Evolutionary conservation across 73 alveolate genomes (phyloP).

Genomic region (Effrenium voratum): DNA sequence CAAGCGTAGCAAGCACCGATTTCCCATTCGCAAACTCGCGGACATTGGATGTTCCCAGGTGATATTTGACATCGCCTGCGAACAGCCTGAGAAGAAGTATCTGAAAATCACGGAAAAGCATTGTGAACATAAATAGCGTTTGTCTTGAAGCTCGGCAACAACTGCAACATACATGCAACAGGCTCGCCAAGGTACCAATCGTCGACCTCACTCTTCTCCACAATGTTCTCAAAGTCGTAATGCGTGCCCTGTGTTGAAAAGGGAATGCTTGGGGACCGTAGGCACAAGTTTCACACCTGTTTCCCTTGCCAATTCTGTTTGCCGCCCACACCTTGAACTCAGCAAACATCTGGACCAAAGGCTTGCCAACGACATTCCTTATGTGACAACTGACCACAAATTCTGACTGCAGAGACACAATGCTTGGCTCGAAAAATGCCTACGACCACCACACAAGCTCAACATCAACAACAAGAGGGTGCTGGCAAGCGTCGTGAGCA

Average conservation of each 20-base stretch:
- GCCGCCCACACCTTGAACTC: constrained; percentile 71
- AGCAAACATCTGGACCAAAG: constrained; percentile 85
- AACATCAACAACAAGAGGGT: no score
- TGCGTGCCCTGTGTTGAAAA: constrained; percentile 62
- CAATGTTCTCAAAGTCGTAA: constrained; percentile 77
- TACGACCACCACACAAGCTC: not conserved
- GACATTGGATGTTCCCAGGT: constrained; percentile 96
- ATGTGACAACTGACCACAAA: no score
- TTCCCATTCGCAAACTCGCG: constrained; percentile 92
- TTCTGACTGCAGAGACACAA: no score
- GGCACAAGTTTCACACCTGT: no score
- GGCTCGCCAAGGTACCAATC: constrained; percentile 37
- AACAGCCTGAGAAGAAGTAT: not conserved
- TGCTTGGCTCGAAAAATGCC: not conserved
- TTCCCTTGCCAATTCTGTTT: no score
- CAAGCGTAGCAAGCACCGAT: constrained; percentile 73
- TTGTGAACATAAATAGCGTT: not conserved
- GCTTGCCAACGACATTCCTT: constrained; percentile 90
- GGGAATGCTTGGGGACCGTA: not conserved
- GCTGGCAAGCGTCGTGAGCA: constrained; percentile 96
- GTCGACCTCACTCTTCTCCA: constrained; percentile 49
- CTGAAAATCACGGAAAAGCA: not conserved
- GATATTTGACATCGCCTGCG: constrained; percentile 97
- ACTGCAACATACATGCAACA: not conserved
- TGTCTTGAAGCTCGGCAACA: not conserved